Percentiles rank a stretch among this genome's conserved stretches.
These are phyloP conservation scores for Mycena galopus DNA, from an alignment of 768 basidiomycete species.

Conservation along the genomic window DNA sequence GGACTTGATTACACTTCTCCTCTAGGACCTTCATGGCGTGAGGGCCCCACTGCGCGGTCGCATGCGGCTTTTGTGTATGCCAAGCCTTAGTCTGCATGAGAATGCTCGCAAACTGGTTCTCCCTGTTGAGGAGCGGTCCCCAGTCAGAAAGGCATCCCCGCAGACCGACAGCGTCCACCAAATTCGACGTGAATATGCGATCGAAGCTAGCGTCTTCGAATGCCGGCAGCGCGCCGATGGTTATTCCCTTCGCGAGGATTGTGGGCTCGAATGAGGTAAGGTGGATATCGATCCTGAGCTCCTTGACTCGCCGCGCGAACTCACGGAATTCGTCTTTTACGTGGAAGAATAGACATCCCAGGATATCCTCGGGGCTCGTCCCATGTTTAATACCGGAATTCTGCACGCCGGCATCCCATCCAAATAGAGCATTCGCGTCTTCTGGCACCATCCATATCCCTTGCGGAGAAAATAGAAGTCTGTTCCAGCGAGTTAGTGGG, in stretches of 20 bases:
- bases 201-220: constrained; percentile 47
- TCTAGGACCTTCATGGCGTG: constrained; percentile 36
- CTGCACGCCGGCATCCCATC: constrained; percentile 56
- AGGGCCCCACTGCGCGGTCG: constrained; percentile 3
- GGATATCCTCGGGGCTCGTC: constrained; percentile 44
- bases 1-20: constrained; percentile 33
- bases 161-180: constrained; percentile 42
- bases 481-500: background rate
- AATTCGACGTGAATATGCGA: constrained; percentile 46
- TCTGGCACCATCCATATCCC: constrained; percentile 56
- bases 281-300: constrained; percentile 44
- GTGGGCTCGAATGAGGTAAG: constrained; percentile 50
- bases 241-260: constrained; percentile 47
- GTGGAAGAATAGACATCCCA: constrained; percentile 52
- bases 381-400: constrained; percentile 47
- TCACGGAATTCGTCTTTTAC: constrained; percentile 46
- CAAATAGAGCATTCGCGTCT: constrained; percentile 53
- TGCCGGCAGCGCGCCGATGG: constrained; percentile 37
- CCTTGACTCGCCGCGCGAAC: constrained; percentile 46
- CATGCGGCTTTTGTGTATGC: constrained; percentile 31
- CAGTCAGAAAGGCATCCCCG: constrained; percentile 44
- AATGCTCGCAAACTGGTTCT: constrained; percentile 43
- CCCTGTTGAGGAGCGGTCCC: constrained; percentile 45
- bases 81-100: constrained; percentile 48
- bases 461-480: constrained; percentile 53